These are phyloP conservation scores for Chalciporus chontae DNA, from an alignment of 768 basidiomycete species.

Conservation along the genomic window DNA sequence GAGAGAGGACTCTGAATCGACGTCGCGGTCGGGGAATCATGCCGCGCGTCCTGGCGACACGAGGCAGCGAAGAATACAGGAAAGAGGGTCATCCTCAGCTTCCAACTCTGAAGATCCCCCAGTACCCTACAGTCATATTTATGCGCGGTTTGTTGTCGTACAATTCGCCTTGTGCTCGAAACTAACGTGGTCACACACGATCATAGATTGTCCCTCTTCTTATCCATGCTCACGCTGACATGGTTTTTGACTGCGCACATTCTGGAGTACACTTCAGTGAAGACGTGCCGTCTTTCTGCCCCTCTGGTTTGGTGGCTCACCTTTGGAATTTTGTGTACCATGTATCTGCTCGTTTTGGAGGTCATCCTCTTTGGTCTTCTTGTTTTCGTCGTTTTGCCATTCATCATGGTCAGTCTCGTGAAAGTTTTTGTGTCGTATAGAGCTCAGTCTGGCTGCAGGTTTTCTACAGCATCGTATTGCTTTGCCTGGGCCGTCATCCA, in stretches of 20 bases:
- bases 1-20: constrained; percentile 30
- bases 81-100: constrained; percentile 18
- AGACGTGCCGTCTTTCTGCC: constrained; percentile 67
- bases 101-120: constrained; percentile 25
- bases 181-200: constrained; percentile 14
- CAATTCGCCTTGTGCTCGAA: neutral
- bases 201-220: constrained; percentile 56
- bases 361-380: constrained; percentile 71
- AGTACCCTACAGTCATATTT: constrained; percentile 25
- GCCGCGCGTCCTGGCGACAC: constrained; percentile 11
- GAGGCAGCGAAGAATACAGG: constrained; percentile 16
- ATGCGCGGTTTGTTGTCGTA: constrained; percentile 22
- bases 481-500: constrained; percentile 79
- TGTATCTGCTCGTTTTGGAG: constrained; percentile 73
- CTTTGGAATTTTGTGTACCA: constrained; percentile 74
- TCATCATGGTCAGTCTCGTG: constrained; percentile 61
- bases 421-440: neutral
- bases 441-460: constrained; percentile 41
- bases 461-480: constrained; percentile 72
- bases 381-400: constrained; percentile 75
- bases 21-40: constrained; percentile 15
- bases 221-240: constrained; percentile 66
- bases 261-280: constrained; percentile 70
- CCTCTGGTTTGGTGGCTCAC: constrained; percentile 88
- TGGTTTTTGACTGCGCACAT: constrained; percentile 86